phyloP scores from a whole-genome alignment of 345 rosid species.

The Pistacia vera region DNA sequence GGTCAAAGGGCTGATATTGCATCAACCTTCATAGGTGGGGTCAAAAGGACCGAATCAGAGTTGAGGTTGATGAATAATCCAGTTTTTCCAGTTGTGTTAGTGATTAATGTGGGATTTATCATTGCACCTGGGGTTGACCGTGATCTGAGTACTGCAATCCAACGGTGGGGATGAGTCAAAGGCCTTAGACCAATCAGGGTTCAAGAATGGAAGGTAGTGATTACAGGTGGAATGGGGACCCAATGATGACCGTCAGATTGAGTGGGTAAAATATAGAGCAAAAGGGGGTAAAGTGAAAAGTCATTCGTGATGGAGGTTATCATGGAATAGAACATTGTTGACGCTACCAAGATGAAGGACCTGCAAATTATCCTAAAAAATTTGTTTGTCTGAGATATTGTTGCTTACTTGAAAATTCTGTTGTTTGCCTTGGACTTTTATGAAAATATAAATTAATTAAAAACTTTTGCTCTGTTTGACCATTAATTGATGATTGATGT shows the following conservation, averaged over 20 bases:
- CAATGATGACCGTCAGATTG: constrained; percentile 51
- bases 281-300: constrained; percentile 43
- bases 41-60: constrained; percentile 48
- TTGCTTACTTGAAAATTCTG: no score
- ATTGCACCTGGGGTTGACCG: constrained; percentile 49
- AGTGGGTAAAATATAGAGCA: constrained; percentile 35
- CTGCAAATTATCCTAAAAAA: constrained; percentile 18
- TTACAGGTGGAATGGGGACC: constrained; percentile 48
- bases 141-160: constrained; percentile 60
- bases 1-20: constrained; percentile 65
- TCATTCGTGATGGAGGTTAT: constrained; percentile 33
- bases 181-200: constrained; percentile 14
- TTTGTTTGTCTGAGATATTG: constrained; percentile 19
- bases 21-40: constrained; percentile 70
- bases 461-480: no score
- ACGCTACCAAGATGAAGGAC: constrained; percentile 24
- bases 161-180: constrained; percentile 24
- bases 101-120: constrained; percentile 62
- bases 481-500: no score
- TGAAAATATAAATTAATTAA: no score
- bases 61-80: constrained; percentile 30
- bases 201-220: constrained; percentile 48
- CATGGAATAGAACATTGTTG: constrained; percentile 39
- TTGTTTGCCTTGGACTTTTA: no score
- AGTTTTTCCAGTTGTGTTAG: constrained; percentile 23